Conservation (phyloP, 1,139 yeast genomes). For the Scheffersomyces cryptocercus region DNA sequence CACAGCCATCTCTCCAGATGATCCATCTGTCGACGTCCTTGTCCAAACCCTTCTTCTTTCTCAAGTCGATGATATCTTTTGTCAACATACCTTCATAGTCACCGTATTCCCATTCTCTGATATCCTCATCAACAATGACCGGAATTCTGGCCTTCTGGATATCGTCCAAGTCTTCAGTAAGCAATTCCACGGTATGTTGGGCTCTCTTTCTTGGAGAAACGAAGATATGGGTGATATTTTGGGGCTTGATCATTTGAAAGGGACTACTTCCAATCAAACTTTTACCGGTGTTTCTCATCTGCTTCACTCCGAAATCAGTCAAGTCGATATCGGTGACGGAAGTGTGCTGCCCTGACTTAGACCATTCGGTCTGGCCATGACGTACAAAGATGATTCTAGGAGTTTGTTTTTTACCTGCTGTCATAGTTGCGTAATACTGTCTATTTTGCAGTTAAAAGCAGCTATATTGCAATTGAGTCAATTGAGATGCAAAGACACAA, state of each 20-base stretch:
- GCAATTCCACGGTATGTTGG: conserved; percentile 62
- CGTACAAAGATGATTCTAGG: conserved; percentile 83
- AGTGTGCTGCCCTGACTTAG: conserved; percentile 88
- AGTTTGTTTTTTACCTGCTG: conserved; percentile 32
- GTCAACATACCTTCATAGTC: conserved; percentile 87
- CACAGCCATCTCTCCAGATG: conserved; percentile 94
- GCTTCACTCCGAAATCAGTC: conserved; percentile 74
- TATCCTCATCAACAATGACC: conserved; percentile 59
- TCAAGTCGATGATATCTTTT: conserved; percentile 58
- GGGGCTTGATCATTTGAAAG: conserved; percentile 63
- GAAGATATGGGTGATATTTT: conserved; percentile 60
- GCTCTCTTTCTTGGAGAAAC: conserved; percentile 86
- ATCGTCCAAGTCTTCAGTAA: conserved; percentile 52
- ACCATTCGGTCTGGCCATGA: conserved; percentile 95
- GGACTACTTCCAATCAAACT: conserved; percentile 59
- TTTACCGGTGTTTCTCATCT: conserved; percentile 74
- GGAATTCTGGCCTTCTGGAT: conserved; percentile 45
- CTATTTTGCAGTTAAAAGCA: too few relatives aligned
- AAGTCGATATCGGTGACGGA: conserved; percentile 79
- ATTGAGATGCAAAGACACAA: too few relatives aligned
- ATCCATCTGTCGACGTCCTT: conserved; percentile 53
- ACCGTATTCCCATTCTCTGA: conserved; percentile 96
- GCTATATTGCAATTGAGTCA: too few relatives aligned
- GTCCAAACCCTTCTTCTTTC: conserved; percentile 64
- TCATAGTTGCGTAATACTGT: too few relatives aligned